Conservation (phyloP, 345 rosid species). For the Brassica juncea region DNA sequence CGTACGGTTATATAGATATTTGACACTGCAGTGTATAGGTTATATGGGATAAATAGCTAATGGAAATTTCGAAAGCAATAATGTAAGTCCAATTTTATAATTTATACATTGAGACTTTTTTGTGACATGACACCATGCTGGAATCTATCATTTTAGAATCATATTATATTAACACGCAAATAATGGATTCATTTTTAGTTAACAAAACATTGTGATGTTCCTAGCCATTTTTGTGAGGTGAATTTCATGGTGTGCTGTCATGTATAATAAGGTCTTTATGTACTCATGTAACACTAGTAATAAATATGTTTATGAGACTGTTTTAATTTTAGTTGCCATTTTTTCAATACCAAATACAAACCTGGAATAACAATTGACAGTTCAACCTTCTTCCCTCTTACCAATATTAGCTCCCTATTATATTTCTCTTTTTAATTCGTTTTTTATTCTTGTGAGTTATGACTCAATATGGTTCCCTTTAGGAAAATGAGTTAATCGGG, state of each 20-base stretch:
- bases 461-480: not conserved
- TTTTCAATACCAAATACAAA: conserved; percentile 27
- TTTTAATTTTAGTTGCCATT: not conserved
- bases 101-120: conserved; percentile 1
- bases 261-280: not conserved
- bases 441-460: not conserved
- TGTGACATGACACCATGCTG: conserved; percentile 18
- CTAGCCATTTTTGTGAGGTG: not conserved
- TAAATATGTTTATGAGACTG: not conserved
- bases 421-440: conserved; percentile 17
- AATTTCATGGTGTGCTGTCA: conserved; percentile 1
- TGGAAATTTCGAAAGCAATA: conserved; percentile 32
- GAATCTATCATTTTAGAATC: conserved; percentile 28
- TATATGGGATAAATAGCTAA: conserved; percentile 5
- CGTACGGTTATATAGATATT: conserved; percentile 14
- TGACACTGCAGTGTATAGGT: conserved; percentile 10
- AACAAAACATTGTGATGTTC: not conserved
- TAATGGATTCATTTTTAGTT: not conserved
- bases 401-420: conserved; percentile 18
- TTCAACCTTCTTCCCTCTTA: conserved; percentile 41
- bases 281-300: not conserved
- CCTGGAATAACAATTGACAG: conserved; percentile 32
- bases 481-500: not conserved
- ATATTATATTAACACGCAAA: conserved; percentile 1
- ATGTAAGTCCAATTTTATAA: conserved; percentile 24